A percentile compares a stretch with the other conserved stretches of the same genome.
Conservation (phyloP, 495 filamentous ascomycete species). For the Podospora fimiseda region DNA sequence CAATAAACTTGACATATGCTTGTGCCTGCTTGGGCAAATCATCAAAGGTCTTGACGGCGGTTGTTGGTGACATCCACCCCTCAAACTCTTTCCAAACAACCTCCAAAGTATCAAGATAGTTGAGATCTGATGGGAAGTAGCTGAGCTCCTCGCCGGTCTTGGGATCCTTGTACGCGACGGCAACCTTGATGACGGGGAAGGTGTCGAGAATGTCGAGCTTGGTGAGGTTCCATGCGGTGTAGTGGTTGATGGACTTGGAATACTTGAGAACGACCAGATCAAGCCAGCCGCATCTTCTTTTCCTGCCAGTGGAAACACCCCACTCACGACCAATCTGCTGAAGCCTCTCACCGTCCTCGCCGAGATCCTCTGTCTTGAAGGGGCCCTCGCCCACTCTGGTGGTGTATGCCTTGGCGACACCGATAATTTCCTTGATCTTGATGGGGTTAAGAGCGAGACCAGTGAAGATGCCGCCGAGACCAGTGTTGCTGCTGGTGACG, state of each 20-base stretch:
- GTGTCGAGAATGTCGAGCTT: conserved; percentile 81
- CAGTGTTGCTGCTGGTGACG: conserved; percentile 74
- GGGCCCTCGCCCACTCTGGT: conserved; percentile 73
- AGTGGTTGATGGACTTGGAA: conserved; percentile 64
- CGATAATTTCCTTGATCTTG: conserved; percentile 45
- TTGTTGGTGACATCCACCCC: conserved; percentile 72
- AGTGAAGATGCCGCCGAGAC: conserved; percentile 69
- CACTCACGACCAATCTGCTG: conserved; percentile 50
- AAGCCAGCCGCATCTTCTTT: conserved; percentile 81
- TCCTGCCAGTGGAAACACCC: conserved; percentile 75
- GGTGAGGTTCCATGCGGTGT: conserved; percentile 74
- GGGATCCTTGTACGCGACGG: conserved; percentile 59
- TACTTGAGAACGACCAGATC: conserved; percentile 84
- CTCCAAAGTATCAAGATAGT: conserved; percentile 36
- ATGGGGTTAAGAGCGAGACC: conserved; percentile 55
- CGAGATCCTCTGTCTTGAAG: conserved; percentile 77
- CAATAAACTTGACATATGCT: conserved; percentile 65
- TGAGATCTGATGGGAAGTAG: conserved; percentile 35
- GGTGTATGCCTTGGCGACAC: conserved; percentile 70
- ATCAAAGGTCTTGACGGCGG: conserved; percentile 31
- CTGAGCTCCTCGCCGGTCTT: conserved; percentile 30
- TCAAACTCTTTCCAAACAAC: conserved; percentile 67
- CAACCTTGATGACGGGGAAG: conserved; percentile 75
- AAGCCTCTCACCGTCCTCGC: conserved; percentile 41
- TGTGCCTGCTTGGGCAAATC: conserved; percentile 69